Conservation (phyloP, 2,329 filamentous ascomycete genomes). For the Berkeleyomyces basicola region DNA sequence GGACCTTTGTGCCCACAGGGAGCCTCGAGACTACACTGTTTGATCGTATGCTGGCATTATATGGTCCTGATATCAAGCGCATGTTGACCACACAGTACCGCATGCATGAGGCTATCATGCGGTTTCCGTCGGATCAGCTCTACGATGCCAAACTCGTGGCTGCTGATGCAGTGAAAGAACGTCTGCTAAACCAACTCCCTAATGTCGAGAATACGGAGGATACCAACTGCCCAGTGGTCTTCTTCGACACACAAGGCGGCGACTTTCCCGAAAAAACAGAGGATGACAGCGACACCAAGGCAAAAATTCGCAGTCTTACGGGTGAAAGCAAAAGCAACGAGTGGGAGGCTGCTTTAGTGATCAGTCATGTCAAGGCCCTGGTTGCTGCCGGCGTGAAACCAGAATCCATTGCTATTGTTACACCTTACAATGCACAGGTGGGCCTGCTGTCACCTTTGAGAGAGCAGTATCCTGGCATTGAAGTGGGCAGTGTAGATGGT, state of each 20-base stretch:
- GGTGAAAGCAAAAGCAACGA: conserved; percentile 74
- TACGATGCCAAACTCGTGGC: conserved; percentile 73
- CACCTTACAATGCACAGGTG: conserved; percentile 91
- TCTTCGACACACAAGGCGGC: conserved; percentile 91
- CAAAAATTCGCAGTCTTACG: conserved; percentile 27
- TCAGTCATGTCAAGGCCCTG: conserved; percentile 57
- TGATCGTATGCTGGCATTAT: conserved; percentile 65
- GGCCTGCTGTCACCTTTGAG: conserved; percentile 66
- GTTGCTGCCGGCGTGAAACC: conserved; percentile 64
- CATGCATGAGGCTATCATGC: conserved; percentile 94
- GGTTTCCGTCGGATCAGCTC: conserved; percentile 75
- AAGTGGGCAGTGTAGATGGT: conserved; percentile 91
- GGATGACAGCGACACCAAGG: conserved; percentile 43
- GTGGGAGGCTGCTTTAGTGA: conserved; percentile 71
- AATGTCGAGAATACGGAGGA: conserved; percentile 72
- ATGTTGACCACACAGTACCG: conserved; percentile 97
- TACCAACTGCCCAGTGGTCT: conserved; percentile 72
- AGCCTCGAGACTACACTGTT: conserved; percentile 78
- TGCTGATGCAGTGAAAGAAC: conserved; percentile 57
- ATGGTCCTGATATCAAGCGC: conserved; percentile 70
- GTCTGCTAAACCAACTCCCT: conserved; percentile 42
- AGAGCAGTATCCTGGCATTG: conserved; percentile 65
- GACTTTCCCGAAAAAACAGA: conserved; percentile 75
- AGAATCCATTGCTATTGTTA: conserved; percentile 82
- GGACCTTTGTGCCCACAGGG: conserved; percentile 17